Evolutionary conservation across 2,329 filamentous ascomycete species (phyloP), one percentile per base, ranked within the genome.

Genomic region (Phialophora chinensis): DNA sequence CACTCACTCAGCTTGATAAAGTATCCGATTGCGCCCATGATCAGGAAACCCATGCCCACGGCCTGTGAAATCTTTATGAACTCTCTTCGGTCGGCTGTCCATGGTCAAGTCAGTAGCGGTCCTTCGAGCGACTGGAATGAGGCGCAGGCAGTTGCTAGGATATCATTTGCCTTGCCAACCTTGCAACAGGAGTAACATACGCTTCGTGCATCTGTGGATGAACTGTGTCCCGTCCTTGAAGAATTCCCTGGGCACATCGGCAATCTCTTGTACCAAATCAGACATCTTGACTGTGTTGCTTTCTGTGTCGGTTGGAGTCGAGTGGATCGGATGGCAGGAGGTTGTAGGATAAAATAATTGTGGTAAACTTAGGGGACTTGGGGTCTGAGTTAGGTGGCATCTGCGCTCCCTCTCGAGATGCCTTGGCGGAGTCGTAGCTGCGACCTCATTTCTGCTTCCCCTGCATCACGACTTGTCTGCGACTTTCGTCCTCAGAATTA

Each of bases 61-160:
- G 84, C 85, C 77, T 87, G 85, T 71, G 82, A 84, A 75, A 87
- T 87, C 76, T 86, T 86, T 73, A 87, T 80, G 75, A 87, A 87
- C 76, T 87, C 85, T 72, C 84, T 81, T 76, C 83, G 83, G 77
- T 87, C 85, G 74, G 85, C 84, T 86, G 71, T 57, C 5, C 73
- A 71, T 50, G 23, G 14, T 1, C 5, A 12, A 17, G 53, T 55
- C 53, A 55, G 53, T 11, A 4, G 7, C 8, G 10, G 6, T 12
- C 17, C 7, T 12, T 35, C 14, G 1, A 55, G 53, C n/a, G 27
- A 12, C 7, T 7, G 20, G 35, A 44, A 14, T 8, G 10, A 11
- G 56, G 17, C 6, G 27, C 17, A 17, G 20, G n/a, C 29, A 42
- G 54, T 31, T n/a, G 29, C 8, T 42, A 17, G 38, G 38, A 42